Evolutionary conservation across 805 yeast species (phyloP), one percentile per base, ranked within the genome.

Genomic region (Candida germanica): DNA sequence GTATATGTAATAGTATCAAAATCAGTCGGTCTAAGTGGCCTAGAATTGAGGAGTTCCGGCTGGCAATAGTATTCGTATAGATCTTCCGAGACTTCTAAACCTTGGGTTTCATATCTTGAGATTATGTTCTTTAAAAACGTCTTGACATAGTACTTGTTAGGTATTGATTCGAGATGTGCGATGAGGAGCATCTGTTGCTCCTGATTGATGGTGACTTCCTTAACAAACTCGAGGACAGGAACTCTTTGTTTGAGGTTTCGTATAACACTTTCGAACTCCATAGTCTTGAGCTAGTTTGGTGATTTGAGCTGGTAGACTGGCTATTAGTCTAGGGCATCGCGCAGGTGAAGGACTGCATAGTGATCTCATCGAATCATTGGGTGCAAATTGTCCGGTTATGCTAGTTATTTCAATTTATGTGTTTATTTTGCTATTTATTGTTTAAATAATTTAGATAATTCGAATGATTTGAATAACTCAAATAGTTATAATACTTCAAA

Each of bases 61-160:
- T 56, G 55, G 37, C 67, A 61, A 38, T 64, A 58, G 4, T 50
- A 36, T 33, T 67, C 76, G 42, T 73, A 75, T n/a, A 66, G 28
- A 7, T 63, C 75, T 35, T 74, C 70, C 2, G 41, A 23, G 3
- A 56, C 68, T 16, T 64, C 62, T 4, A 56, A 62, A 2, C 53
- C 39, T 5, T 50, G 19, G 0, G 19, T 20, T 29, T 71, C 77
- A 18, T 63, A 37, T 9, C 34, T 17, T 1, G 49, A 53, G 24
- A 80, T 62, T 13, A 76, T 57, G 13, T 48, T 53, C 33, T 71
- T 66, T 9, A 79, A 46, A 21, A 79, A 66, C 5, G 49, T 41
- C 46, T 71, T 74, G 29, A 67, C 66, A 48, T 82, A 82, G 54
- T 66, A 67, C 9, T 75, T 66, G 52, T 81, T 82, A 8, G 31